Evolutionary conservation across 2,329 filamentous ascomycete genomes (phyloP), one percentile per base, ranked within the genome.

Genomic region (Gremmenia infestans): DNA sequence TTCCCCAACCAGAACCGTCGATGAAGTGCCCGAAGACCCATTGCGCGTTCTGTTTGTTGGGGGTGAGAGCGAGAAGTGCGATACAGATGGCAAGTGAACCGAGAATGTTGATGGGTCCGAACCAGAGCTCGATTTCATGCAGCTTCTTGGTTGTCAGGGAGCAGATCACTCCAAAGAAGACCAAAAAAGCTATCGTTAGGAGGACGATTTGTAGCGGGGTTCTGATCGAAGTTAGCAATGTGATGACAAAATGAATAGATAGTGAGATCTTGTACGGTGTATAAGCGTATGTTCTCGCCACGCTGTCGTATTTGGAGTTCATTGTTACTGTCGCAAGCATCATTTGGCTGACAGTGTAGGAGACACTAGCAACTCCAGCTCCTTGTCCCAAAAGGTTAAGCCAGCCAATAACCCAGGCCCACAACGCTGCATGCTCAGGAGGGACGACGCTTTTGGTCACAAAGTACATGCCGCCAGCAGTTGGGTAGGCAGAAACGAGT

Each of bases 381-480:
- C 81, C 83, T 68, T 87, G 83, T 7, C 83, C 83, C 1, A 86
- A 74, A 35, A 86, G 78, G 60, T 86, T 87, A 65, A 81, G 83
- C 83, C 82, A 86, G n/a, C 83, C 83, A 54, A 85, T 82, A 45
- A 85, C 73, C 83, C 83, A 86, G 0, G 81, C 78, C 75, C 82
- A 85, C 12, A 84, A 77, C 2, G 83, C 79, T 32, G 85, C 81
- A 65, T 84, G 78, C 54, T 82, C 76, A 15, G 75, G 72, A 8
- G 82, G 82, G 2, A 86, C 82, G 36, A 86, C 82, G 65, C 83
- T 79, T 63, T 86, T 86, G 9, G 81, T 84, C 36, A 85, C 82
- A 67, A 85, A 87, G 68, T 86, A 86, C 81, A 87, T 86, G 2
- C 83, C 83, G 19, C 83, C 83, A 2, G 82, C 82, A 2, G 83